A percentile compares a stretch with the other conserved stretches of the same genome.
phyloP scores from a whole-genome alignment of 1,139 yeast genomes.

The Saccharomycopsis crataegensis region DNA sequence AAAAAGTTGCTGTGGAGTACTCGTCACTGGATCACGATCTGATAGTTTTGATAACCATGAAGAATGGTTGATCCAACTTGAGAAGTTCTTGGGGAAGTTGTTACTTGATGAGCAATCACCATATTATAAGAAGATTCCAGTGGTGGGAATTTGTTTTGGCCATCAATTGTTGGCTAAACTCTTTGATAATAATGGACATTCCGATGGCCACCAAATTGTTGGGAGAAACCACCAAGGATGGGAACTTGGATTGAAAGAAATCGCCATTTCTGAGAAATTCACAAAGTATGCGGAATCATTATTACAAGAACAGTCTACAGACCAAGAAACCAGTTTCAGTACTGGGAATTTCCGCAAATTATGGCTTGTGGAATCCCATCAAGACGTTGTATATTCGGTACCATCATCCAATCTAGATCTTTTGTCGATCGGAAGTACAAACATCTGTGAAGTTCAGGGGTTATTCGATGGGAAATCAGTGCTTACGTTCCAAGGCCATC shows the following conservation, averaged over 20 bases:
- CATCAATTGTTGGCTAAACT: conserved; percentile 71
- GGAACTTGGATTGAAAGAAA: conserved; percentile 59
- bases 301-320: conserved; percentile 28
- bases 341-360: conserved; percentile 20
- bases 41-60: conserved; percentile 41
- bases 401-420: conserved; percentile 26
- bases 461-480: conserved; percentile 38
- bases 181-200: conserved; percentile 35
- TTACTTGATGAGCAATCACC: conserved; percentile 2
- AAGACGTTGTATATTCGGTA: conserved; percentile 53
- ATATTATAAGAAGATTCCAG: conserved; percentile 30
- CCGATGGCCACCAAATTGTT: conserved; percentile 23
- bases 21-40: conserved; percentile 48
- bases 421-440: conserved; percentile 43
- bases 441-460: conserved; percentile 57
- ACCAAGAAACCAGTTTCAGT: not conserved
- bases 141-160: conserved; percentile 76
- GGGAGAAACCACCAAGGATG: conserved; percentile 56
- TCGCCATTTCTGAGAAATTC: conserved; percentile 41
- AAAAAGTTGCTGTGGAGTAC: conserved; percentile 28
- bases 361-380: conserved; percentile 58
- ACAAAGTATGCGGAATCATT: conserved; percentile 22
- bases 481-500: conserved; percentile 83
- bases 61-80: conserved; percentile 40
- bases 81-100: conserved; percentile 30